Base-by-base conservation (phyloP, 768 basidiomycete genomes). In the Russula abietina region DNA sequence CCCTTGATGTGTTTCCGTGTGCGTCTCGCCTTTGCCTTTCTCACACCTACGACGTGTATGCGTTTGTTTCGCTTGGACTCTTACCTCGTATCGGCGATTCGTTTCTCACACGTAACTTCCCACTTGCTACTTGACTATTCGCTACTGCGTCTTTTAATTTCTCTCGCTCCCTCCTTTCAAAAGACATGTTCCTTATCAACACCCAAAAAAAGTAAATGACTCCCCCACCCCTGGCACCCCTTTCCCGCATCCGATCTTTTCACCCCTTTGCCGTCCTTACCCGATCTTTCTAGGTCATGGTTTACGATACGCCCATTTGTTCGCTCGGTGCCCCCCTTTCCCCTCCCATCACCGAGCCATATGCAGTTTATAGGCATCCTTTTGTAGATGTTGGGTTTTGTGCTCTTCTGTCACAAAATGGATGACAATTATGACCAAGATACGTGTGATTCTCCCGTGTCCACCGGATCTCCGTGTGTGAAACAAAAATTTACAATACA, bases 231-330 rank as follows among this genome's bases (percentile, higher is more conserved):
- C 61, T 56, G 55, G 41, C 59, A 49, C 51, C 53, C 53, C 60
- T 55, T 33, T 48, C 46, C 49, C 49, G 19, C 55, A 55, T 65
- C 56, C 65, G 43, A 33, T 65, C 67, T 48, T 67, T 67, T 53
- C 60, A 62, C 41, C 39, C 57, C 55, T 53, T 66, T 50, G 61
- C 67, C 67, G 61, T 67, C 65, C 57, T 66, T 67, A 67, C 67
- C 48, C 54, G 64, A 58, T 58, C 51, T 39, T 59, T 53, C 6
- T 38, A 45, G 36, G 55, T 46, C 57, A 61, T 39, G 38, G 55
- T 65, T 49, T 52, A 66, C 57, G 57, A 64, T 59, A 59, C 65
- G 48, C 19, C 57, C 48, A 41, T 41, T 30, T 55, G 46, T 65
- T 55, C 33, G 26, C 41, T 41, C 55, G 53, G 17, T 46, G 38